Conservation (phyloP, 2,329 filamentous ascomycete species). For the Eutypa lata region DNA sequence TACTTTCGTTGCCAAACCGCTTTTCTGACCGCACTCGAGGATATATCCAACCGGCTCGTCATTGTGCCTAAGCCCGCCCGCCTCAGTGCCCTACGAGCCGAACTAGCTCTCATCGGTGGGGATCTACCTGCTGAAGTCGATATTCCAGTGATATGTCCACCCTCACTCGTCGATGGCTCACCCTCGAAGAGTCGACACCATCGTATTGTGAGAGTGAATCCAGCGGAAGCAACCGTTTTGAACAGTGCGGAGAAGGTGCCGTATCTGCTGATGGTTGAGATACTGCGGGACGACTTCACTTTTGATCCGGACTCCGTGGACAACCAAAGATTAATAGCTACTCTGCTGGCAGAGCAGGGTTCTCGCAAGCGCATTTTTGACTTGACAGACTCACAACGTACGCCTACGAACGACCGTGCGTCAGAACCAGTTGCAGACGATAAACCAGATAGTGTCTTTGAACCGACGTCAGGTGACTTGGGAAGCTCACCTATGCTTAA, state of each 20-base stretch:
- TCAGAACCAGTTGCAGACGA: slow-evolving; percentile 36
- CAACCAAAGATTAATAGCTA: slow-evolving; percentile 63
- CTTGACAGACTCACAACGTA: slow-evolving; percentile 63
- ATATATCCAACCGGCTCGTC: slow-evolving; percentile 81
- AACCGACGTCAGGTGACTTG: slow-evolving; percentile 75
- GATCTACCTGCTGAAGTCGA: slow-evolving; percentile 82
- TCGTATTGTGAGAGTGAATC: slow-evolving; percentile 78
- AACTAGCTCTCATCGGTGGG: slow-evolving; percentile 76
- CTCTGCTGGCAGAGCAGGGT: slow-evolving; percentile 55
- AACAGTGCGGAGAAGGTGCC: slow-evolving; percentile 87
- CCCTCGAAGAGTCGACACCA: slow-evolving; percentile 75
- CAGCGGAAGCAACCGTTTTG: slow-evolving; percentile 77
- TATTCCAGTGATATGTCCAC: slow-evolving; percentile 77
- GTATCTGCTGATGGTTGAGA: slow-evolving; percentile 81
- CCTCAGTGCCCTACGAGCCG: slow-evolving; percentile 75
- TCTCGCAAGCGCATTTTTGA: slow-evolving; percentile 63
- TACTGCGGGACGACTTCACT: slow-evolving; percentile 76
- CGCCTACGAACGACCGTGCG: slow-evolving; percentile 37
- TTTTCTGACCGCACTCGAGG: slow-evolving; percentile 75
- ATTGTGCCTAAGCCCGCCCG: slow-evolving; percentile 78
- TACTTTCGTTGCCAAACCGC: slow-evolving; percentile 81
- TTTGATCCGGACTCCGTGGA: slow-evolving; percentile 74
- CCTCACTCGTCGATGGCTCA: slow-evolving; percentile 68
- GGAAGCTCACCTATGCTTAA: slow-evolving; percentile 69
- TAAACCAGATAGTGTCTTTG: slow-evolving; percentile 71